These are phyloP conservation scores for Globisporangium paroecandrum DNA, from an alignment of 352 stramenopile genomes.

Conservation along the genomic window DNA sequence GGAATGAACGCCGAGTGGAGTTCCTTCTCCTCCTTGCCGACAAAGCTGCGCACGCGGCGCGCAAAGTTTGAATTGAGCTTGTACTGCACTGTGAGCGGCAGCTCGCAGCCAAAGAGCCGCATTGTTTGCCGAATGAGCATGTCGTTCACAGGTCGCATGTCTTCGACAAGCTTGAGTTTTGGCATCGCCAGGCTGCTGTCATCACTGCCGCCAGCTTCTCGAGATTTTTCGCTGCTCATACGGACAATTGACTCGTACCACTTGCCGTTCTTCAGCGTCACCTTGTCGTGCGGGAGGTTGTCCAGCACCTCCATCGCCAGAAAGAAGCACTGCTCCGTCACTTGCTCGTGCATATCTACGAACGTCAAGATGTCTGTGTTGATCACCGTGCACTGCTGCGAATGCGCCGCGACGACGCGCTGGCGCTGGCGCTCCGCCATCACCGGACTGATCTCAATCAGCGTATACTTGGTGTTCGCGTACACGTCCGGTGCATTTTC, in stretches of 20 bases:
- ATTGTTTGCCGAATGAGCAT: constrained; percentile 74
- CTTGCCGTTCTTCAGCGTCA: constrained; percentile 65
- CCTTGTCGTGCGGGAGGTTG: constrained; percentile 91
- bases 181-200: neutral
- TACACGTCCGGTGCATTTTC: constrained; percentile 76
- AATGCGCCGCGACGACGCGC: constrained; percentile 55
- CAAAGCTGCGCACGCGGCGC: constrained; percentile 41
- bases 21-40: constrained; percentile 45
- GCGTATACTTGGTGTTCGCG: constrained; percentile 76
- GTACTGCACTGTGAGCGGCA: constrained; percentile 64
- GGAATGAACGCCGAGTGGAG: constrained; percentile 83
- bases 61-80: constrained; percentile 53
- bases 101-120: constrained; percentile 64
- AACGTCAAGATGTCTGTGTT: constrained; percentile 83
- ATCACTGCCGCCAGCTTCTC: neutral
- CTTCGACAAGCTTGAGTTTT: constrained; percentile 38
- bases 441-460: constrained; percentile 87
- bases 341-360: constrained; percentile 44
- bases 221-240: constrained; percentile 11
- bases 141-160: constrained; percentile 50
- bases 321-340: constrained; percentile 70
- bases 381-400: constrained; percentile 61
- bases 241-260: constrained; percentile 75
- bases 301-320: constrained; percentile 88
- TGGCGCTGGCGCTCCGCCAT: constrained; percentile 80